Conservation (phyloP, 225 moss, liverwort and hornwort species). For the Lunularia cruciata region DNA sequence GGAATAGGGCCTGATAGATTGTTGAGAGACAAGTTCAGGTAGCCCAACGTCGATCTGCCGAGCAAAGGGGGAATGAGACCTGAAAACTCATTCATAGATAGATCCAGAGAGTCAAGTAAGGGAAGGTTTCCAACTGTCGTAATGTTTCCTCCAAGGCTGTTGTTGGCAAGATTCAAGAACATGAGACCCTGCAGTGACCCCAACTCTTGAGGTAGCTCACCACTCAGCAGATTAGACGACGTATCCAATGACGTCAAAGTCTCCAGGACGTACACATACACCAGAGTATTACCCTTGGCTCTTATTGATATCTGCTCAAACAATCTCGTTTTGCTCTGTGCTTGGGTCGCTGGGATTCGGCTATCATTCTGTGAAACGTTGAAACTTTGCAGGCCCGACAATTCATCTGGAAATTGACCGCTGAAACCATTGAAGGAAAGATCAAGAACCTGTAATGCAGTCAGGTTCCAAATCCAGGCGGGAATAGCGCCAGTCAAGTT, state of each 20-base stretch:
- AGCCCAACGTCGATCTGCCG: neutral
- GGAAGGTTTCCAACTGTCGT: neutral
- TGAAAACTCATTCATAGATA: neutral
- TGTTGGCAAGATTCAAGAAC: neutral
- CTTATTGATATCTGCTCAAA: neutral
- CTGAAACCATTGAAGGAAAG: no score
- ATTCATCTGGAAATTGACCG: neutral
- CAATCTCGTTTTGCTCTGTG: neutral
- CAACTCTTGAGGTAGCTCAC: neutral
- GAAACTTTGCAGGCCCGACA: neutral
- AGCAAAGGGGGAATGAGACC: neutral
- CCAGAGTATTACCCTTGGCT: neutral
- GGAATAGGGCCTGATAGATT: neutral
- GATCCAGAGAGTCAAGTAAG: neutral
- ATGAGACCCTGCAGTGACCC: neutral
- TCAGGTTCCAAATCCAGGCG: no score
- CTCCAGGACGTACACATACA: neutral
- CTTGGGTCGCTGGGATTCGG: neutral
- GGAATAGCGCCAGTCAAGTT: no score
- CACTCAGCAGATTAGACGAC: neutral
- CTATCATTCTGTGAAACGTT: neutral
- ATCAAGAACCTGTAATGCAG: no score
- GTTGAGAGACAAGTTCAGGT: constrained; percentile 4
- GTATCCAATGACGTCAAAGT: neutral
- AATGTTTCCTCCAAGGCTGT: neutral